phyloP scores from a whole-genome alignment of 2,329 filamentous ascomycete genomes.

The Colletotrichum sp. region DNA sequence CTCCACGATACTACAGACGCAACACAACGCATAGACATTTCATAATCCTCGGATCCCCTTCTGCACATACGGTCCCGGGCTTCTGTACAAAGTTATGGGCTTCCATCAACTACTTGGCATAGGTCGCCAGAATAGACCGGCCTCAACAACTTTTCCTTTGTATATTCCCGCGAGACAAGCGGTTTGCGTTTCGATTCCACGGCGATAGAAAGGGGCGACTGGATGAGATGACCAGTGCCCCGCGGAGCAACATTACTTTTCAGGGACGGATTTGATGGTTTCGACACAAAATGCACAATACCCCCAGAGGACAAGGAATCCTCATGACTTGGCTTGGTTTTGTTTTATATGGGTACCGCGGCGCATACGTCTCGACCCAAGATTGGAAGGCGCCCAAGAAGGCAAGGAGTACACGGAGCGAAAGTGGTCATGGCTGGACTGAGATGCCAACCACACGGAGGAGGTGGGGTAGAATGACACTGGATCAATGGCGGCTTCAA shows the following conservation, averaged over 20 bases:
- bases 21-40: background rate
- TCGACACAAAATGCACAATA: conserved; percentile 23
- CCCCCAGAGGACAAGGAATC: conserved; percentile 13
- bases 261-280: conserved; percentile 10
- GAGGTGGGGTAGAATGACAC: background rate
- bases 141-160: conserved; percentile 5
- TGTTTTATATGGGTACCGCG: conserved; percentile 3
- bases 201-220: conserved; percentile 4
- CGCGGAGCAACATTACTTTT: conserved; percentile 6
- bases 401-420: background rate
- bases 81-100: conserved; percentile 9
- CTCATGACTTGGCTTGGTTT: conserved; percentile 16
- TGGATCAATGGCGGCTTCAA: background rate
- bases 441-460: background rate
- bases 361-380: background rate
- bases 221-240: background rate
- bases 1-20: background rate
- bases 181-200: background rate
- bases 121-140: background rate
- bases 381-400: background rate
- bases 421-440: background rate
- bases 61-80: conserved; percentile 8
- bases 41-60: background rate
- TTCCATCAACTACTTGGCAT: background rate
- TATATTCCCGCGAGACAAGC: background rate